These are phyloP conservation scores for Backusella parvicylindrica DNA, from an alignment of 192 early-diverging fungal species.

Conservation along the genomic window DNA sequence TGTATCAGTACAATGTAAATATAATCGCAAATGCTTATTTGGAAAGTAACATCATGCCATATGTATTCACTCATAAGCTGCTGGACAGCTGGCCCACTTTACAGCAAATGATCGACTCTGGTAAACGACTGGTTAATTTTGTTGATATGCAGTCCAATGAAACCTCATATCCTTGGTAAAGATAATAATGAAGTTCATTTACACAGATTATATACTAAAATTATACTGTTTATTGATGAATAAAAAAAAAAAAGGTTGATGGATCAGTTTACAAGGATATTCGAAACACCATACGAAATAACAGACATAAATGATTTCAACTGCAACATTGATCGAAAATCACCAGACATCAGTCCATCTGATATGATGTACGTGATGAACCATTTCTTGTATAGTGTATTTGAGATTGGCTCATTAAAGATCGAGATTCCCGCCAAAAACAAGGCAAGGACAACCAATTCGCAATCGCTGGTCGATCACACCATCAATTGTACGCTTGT, in stretches of 20 bases:
- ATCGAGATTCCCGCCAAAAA: slow-evolving; percentile 45
- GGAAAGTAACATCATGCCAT: slow-evolving; percentile 16
- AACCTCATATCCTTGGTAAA: slow-evolving; percentile 53
- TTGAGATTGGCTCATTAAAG: slow-evolving; percentile 24
- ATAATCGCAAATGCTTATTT: slow-evolving; percentile 31
- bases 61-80: slow-evolving; percentile 33
- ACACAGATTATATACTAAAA: too few relatives aligned
- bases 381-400: slow-evolving; percentile 58
- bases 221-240: too few relatives aligned
- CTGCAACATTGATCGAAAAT: slow-evolving; percentile 55
- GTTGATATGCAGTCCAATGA: slow-evolving; percentile 53
- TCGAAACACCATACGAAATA: slow-evolving; percentile 65
- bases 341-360: slow-evolving; percentile 1
- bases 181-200: neutral
- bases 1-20: slow-evolving; percentile 40
- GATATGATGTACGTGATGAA: slow-evolving; percentile 62
- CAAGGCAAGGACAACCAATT: slow-evolving; percentile 48
- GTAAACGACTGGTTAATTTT: slow-evolving; percentile 67
- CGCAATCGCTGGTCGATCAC: slow-evolving; percentile 46
- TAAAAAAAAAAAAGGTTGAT: slow-evolving; percentile 45
- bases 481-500: slow-evolving; percentile 45
- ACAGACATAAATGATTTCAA: slow-evolving; percentile 35
- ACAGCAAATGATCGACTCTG: slow-evolving; percentile 54
- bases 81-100: slow-evolving; percentile 63
- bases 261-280: slow-evolving; percentile 52